Evolutionary conservation across 257 asterid species (phyloP).

Genomic region (Plectranthus barbatus): DNA sequence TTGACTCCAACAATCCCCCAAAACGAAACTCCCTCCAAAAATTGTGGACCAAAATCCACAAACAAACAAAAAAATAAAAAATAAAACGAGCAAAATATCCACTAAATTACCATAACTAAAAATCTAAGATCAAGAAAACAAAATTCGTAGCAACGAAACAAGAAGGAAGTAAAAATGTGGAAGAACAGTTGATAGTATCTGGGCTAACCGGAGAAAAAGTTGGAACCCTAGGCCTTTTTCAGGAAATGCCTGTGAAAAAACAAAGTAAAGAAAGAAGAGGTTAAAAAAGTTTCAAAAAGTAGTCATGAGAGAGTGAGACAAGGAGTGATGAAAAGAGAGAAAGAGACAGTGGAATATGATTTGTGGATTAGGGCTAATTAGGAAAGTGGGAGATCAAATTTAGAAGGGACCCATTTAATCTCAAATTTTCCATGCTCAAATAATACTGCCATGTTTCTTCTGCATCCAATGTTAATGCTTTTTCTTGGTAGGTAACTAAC

Average conservation of each 20-base stretch:
- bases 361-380: conserved; percentile 12
- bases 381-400: conserved; percentile 1
- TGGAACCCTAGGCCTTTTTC: conserved; percentile 48
- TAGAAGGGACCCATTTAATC: conserved; percentile 15
- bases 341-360: not conserved
- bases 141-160: not conserved
- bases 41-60: no score
- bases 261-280: conserved; percentile 22
- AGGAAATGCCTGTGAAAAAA: conserved; percentile 55
- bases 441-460: not conserved
- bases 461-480: not conserved
- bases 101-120: not conserved
- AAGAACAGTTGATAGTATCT: conserved; percentile 7
- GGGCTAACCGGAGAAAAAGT: conserved; percentile 17
- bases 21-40: conserved; percentile 17
- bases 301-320: conserved; percentile 32
- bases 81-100: not conserved
- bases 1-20: conserved; percentile 32
- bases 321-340: conserved; percentile 23
- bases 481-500: no score
- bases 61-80: not conserved
- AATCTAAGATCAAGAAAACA: not conserved
- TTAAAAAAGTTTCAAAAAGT: conserved; percentile 27
- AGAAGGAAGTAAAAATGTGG: conserved; percentile 16
- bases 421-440: not conserved